phyloP scores from a whole-genome alignment of 495 filamentous ascomycete species.

The Penicillium coffeae region DNA sequence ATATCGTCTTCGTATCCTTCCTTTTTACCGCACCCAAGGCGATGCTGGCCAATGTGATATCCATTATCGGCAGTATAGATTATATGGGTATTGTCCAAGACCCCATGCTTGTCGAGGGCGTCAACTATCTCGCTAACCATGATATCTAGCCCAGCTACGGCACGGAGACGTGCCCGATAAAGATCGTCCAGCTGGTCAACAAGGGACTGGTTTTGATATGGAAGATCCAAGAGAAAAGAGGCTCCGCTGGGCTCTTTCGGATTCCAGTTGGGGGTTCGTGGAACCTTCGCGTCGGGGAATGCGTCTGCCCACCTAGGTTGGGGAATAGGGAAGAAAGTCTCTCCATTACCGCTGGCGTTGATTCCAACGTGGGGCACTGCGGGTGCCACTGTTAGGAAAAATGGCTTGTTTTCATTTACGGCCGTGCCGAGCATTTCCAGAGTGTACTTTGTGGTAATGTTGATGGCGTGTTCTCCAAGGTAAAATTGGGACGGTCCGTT shows the following conservation, averaged over 20 bases:
- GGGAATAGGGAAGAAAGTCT: background rate
- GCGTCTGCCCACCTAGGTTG: background rate
- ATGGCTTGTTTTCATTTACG: conserved; percentile 37
- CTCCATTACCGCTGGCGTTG: conserved; percentile 26
- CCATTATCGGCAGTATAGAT: conserved; percentile 66
- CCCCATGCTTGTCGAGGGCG: conserved; percentile 36
- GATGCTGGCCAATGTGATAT: conserved; percentile 64
- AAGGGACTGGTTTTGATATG: conserved; percentile 40
- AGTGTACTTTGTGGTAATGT: conserved; percentile 54
- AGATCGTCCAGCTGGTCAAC: conserved; percentile 60
- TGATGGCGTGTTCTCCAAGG: conserved; percentile 48
- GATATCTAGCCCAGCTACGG: conserved; percentile 59
- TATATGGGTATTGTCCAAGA: conserved; percentile 60
- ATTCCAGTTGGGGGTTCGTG: conserved; percentile 10
- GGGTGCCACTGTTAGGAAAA: conserved; percentile 57
- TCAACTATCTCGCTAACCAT: conserved; percentile 50
- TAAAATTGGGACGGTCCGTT: conserved; percentile 44
- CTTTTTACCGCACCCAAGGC: conserved; percentile 60
- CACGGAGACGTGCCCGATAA: conserved; percentile 50
- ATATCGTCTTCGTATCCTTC: conserved; percentile 65
- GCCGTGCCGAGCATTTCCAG: conserved; percentile 52
- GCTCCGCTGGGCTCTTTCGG: conserved; percentile 51
- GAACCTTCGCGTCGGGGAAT: conserved; percentile 7
- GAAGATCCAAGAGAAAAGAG: conserved; percentile 52
- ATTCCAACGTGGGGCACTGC: conserved; percentile 54